Conservation (phyloP, 495 filamentous ascomycete genomes). For the Chaetomium tenue region DNA sequence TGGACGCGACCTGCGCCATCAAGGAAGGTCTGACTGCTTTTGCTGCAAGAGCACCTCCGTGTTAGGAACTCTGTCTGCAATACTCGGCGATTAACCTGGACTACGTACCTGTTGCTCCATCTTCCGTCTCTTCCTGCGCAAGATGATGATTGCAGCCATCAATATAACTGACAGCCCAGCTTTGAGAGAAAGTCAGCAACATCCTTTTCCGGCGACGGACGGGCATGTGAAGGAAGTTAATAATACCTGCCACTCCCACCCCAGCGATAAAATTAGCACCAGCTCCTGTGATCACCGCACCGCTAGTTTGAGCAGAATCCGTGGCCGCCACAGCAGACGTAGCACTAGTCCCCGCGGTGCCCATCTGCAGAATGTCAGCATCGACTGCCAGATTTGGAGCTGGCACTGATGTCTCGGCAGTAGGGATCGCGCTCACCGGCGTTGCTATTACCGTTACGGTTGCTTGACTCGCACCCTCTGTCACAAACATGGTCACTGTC, state of each 20-base stretch:
- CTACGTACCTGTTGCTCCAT: conserved; percentile 2
- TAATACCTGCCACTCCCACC: conserved; percentile 1
- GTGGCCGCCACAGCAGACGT: background rate
- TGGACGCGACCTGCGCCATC: background rate
- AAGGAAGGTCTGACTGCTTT: background rate
- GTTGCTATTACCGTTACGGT: background rate
- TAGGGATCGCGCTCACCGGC: background rate
- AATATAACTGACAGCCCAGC: background rate
- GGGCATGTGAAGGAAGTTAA: background rate
- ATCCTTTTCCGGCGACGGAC: background rate
- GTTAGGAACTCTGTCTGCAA: background rate
- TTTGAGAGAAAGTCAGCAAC: background rate
- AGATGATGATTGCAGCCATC: background rate
- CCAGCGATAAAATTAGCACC: conserved; percentile 1
- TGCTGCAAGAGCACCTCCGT: background rate
- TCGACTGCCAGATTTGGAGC: background rate
- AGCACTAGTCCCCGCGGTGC: background rate
- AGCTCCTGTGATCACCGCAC: background rate
- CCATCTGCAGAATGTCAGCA: background rate
- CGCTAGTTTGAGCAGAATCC: background rate
- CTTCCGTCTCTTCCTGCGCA: background rate
- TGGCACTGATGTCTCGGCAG: background rate
- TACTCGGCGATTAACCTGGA: background rate
- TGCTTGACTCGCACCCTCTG: background rate
- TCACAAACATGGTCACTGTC: background rate